Evolutionary conservation across 352 stramenopile species (phyloP).

Genomic region (Phytophthora europaea): DNA sequence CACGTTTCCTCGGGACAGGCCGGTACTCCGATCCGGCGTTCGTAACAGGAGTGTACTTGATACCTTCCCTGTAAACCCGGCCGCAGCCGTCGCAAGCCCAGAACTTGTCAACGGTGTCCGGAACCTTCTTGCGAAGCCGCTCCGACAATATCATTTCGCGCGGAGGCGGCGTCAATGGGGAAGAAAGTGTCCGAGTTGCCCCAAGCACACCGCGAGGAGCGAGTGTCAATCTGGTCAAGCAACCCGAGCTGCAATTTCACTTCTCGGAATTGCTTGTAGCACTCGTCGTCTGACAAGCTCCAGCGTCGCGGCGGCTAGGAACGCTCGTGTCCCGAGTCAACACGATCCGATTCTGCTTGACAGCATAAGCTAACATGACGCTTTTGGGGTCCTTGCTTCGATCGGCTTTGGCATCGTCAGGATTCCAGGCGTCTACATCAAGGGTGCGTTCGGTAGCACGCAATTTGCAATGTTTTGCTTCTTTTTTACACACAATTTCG

Average conservation of each 20-base stretch:
- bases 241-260: constrained; percentile 67
- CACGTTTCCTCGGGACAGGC: constrained; percentile 30
- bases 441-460: too few species aligned
- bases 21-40: constrained; percentile 21
- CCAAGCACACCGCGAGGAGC: constrained; percentile 55
- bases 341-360: constrained; percentile 55
- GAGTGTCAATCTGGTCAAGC: constrained; percentile 40
- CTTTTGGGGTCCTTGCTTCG: constrained; percentile 29
- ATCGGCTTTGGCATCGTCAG: constrained; percentile 9
- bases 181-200: constrained; percentile 61
- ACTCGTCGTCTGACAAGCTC: constrained; percentile 58
- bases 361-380: constrained; percentile 45
- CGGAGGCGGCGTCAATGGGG: constrained; percentile 37
- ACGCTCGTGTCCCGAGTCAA: constrained; percentile 61
- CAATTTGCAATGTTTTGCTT: too few species aligned
- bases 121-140: constrained; percentile 40
- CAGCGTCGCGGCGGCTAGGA: constrained; percentile 50
- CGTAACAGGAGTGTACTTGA: constrained; percentile 66
- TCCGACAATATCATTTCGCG: constrained; percentile 40
- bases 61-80: constrained; percentile 80
- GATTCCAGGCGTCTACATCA: constrained; percentile 73
- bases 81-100: constrained; percentile 66
- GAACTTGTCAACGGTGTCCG: constrained; percentile 41
- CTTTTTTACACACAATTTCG: too few species aligned
- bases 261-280: constrained; percentile 68